Evolutionary conservation across 257 asterid genomes (phyloP).

Genomic region (Plantago major): DNA sequence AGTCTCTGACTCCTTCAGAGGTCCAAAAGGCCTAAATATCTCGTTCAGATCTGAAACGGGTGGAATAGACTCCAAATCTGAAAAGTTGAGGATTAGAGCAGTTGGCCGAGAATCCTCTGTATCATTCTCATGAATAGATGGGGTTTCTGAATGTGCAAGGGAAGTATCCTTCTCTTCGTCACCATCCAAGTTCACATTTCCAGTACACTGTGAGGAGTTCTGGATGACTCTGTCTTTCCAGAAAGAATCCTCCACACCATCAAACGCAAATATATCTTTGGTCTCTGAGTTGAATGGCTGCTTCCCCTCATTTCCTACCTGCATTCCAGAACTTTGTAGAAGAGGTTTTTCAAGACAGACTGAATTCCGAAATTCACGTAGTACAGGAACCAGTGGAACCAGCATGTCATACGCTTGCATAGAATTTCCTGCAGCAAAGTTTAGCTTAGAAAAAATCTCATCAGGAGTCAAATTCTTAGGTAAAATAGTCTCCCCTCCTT

Average conservation of each 20-base stretch:
- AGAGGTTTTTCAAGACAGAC: slow-evolving; percentile 25
- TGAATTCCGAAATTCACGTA: slow-evolving; percentile 45
- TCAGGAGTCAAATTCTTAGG: slow-evolving; percentile 31
- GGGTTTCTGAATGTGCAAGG: no score
- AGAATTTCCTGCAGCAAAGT: slow-evolving; percentile 47
- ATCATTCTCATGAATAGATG: no score
- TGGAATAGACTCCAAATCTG: slow-evolving; percentile 52
- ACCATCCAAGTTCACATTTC: slow-evolving; percentile 19
- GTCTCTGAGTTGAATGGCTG: slow-evolving; percentile 22
- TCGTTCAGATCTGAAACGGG: slow-evolving; percentile 41
- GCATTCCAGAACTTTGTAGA: slow-evolving; percentile 1
- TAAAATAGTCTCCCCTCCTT: slow-evolving; percentile 22
- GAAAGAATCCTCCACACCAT: slow-evolving; percentile 48
- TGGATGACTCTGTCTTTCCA: slow-evolving; percentile 64
- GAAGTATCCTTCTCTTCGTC: slow-evolving; percentile 19
- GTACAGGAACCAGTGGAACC: slow-evolving; percentile 32
- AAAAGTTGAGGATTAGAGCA: slow-evolving; percentile 47
- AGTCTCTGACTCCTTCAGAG: slow-evolving; percentile 53
- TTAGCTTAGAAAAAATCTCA: slow-evolving; percentile 49
- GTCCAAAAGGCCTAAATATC: slow-evolving; percentile 56
- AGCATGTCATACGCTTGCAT: slow-evolving; percentile 29
- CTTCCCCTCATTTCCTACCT: slow-evolving; percentile 17
- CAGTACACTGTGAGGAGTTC: slow-evolving; percentile 24
- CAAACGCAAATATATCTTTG: slow-evolving; percentile 23
- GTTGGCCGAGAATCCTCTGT: slow-evolving; percentile 44